These are phyloP conservation scores for Dryas alaskensis DNA, from an alignment of 306 rosid species.

Conservation along the genomic window DNA sequence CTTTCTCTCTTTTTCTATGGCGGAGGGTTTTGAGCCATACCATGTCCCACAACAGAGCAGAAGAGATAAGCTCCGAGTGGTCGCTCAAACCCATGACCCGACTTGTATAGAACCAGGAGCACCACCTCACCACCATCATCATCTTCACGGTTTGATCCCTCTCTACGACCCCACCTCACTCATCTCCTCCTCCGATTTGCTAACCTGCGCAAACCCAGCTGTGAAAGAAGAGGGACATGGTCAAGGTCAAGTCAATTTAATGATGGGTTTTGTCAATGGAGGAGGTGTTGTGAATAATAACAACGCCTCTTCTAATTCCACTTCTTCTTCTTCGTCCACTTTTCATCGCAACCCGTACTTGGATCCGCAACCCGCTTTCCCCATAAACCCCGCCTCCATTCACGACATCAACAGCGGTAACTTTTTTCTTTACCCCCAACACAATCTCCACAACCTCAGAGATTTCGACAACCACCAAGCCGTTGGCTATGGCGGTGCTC, in stretches of 20 bases:
- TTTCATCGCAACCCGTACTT: constrained; percentile 39
- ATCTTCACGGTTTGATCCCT: constrained; percentile 37
- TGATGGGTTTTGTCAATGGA: constrained; percentile 42
- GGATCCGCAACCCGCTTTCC: constrained; percentile 48
- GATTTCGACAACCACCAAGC: constrained; percentile 35
- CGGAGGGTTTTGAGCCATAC: constrained; percentile 64
- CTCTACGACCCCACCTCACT: constrained; percentile 45
- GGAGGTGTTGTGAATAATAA: no score
- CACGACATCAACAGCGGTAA: constrained; percentile 38
- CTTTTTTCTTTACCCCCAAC: constrained; percentile 36
- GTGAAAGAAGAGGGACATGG: constrained; percentile 36
- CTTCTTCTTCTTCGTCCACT: constrained; percentile 34
- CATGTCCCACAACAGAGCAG: constrained; percentile 86
- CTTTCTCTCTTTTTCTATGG: constrained; percentile 37
- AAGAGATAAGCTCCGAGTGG: constrained; percentile 66
- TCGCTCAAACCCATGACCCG: constrained; percentile 20
- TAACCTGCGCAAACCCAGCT: constrained; percentile 18
- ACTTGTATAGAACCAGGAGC: constrained; percentile 25
- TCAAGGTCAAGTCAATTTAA: constrained; percentile 10
- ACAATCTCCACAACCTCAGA: constrained; percentile 30
- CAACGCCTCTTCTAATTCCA: neutral
- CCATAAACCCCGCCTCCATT: constrained; percentile 32
- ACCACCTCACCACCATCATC: constrained; percentile 3
- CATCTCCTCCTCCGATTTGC: constrained; percentile 48
- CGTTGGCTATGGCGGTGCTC: constrained; percentile 5